phyloP scores from a whole-genome alignment of 768 basidiomycete genomes.

The Mrakia blollopis region DNA sequence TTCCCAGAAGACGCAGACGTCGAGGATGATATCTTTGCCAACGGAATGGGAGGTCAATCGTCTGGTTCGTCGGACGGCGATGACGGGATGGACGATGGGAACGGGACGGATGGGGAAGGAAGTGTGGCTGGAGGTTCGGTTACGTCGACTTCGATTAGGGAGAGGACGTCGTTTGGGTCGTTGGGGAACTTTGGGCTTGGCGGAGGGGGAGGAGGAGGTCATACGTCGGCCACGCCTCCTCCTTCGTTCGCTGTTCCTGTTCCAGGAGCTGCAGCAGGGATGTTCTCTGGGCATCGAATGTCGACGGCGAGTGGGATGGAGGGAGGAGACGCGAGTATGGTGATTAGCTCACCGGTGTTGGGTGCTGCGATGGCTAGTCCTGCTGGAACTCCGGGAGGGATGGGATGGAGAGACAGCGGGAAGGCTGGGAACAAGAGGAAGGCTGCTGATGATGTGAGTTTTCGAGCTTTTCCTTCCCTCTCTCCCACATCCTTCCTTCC shows the following conservation, averaged over 20 bases:
- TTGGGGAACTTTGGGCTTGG: neutral
- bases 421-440: constrained; percentile 9
- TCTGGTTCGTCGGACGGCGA: constrained; percentile 6
- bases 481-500: neutral
- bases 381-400: constrained; percentile 11
- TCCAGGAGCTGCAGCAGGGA: neutral
- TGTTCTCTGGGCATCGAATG: neutral
- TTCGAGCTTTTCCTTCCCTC: too few species aligned
- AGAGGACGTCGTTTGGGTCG: constrained; percentile 1
- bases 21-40: constrained; percentile 3
- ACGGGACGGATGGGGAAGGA: constrained; percentile 2
- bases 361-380: neutral
- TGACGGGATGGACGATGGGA: constrained; percentile 15
- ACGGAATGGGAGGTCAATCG: neutral
- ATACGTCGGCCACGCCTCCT: neutral
- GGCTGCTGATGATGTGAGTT: constrained; percentile 11
- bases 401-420: constrained; percentile 4
- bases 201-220: neutral
- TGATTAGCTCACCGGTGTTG: constrained; percentile 2
- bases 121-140: neutral
- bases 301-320: neutral
- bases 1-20: constrained; percentile 11
- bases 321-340: constrained; percentile 3
- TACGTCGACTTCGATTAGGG: constrained; percentile 2
- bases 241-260: constrained; percentile 5